phyloP scores from a whole-genome alignment of 2,329 filamentous ascomycete genomes.

The Tolypocladium album region DNA sequence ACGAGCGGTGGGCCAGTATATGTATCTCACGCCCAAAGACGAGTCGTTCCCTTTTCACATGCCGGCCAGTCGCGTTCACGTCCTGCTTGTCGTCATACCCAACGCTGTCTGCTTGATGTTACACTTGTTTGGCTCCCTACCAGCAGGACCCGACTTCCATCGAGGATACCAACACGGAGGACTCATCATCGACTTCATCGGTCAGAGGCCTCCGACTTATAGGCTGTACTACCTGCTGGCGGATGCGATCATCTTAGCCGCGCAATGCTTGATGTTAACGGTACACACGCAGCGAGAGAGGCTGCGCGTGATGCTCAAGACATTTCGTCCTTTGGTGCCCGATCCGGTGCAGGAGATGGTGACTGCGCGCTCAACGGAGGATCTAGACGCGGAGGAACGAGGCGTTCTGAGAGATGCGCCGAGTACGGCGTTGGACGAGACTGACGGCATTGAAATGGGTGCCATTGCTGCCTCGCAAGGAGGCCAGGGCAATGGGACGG shows the following conservation, averaged over 20 bases:
- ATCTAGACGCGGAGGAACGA: slow-evolving; percentile 46
- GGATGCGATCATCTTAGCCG: slow-evolving; percentile 42
- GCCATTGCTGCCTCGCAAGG: slow-evolving; percentile 12
- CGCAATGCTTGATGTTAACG: slow-evolving; percentile 55
- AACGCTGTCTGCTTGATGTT: slow-evolving; percentile 50
- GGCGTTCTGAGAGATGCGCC: slow-evolving; percentile 32
- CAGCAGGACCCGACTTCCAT: slow-evolving; percentile 47
- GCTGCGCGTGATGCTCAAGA: slow-evolving; percentile 36
- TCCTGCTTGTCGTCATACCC: slow-evolving; percentile 46
- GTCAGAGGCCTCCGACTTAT: slow-evolving; percentile 51
- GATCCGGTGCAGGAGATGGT: slow-evolving; percentile 15
- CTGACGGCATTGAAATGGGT: slow-evolving; percentile 35
- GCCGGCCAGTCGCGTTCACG: slow-evolving; percentile 44
- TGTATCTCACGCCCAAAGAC: slow-evolving; percentile 54
- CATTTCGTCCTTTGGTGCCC: slow-evolving; percentile 21
- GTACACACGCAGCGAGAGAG: slow-evolving; percentile 51
- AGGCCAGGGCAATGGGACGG: slow-evolving; percentile 13
- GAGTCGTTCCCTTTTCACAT: slow-evolving; percentile 44
- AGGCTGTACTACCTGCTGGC: slow-evolving; percentile 42
- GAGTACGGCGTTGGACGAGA: slow-evolving; percentile 23
- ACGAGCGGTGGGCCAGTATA: slow-evolving; percentile 46
- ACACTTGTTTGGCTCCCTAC: slow-evolving; percentile 44
- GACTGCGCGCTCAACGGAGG: slow-evolving; percentile 27
- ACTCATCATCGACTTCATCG: slow-evolving; percentile 56
- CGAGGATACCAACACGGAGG: slow-evolving; percentile 59